Conservation (phyloP, 2,329 filamentous ascomycete genomes). For the Mycosphaerella arachidis region DNA sequence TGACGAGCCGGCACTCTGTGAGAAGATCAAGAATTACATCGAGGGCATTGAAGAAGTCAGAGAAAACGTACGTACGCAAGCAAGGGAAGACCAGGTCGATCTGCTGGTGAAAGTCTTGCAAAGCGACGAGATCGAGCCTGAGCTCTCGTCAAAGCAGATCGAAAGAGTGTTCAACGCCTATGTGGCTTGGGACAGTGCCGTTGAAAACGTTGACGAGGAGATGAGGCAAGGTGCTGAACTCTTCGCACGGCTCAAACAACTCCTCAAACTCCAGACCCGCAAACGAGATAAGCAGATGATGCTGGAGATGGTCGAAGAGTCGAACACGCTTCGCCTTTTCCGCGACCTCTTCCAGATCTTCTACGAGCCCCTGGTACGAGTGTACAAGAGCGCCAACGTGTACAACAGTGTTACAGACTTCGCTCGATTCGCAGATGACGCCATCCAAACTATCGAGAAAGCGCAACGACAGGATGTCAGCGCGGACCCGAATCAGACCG, state of each 20-base stretch:
- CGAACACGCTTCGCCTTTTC: conserved; percentile 94
- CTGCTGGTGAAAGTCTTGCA: conserved; percentile 79
- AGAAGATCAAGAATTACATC: conserved; percentile 77
- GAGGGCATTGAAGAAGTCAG: conserved; percentile 73
- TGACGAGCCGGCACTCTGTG: conserved; percentile 70
- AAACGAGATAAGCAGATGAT: conserved; percentile 97
- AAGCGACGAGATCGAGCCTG: conserved; percentile 69
- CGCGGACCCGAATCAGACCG: conserved; percentile 95
- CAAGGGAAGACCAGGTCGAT: conserved; percentile 69
- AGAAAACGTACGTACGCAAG: conserved; percentile 66
- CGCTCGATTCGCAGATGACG: conserved; percentile 85
- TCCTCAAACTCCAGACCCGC: conserved; percentile 84
- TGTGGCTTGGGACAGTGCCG: conserved; percentile 90
- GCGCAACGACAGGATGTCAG: conserved; percentile 74
- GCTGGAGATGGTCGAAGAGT: conserved; percentile 90
- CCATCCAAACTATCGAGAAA: conserved; percentile 72
- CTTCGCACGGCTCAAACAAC: conserved; percentile 91
- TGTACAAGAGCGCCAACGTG: conserved; percentile 98
- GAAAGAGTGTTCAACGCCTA: conserved; percentile 88
- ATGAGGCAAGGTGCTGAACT: conserved; percentile 84
- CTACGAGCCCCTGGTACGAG: conserved; percentile 92
- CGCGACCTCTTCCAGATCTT: conserved; percentile 97
- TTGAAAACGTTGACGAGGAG: conserved; percentile 85
- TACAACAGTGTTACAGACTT: conserved; percentile 98
- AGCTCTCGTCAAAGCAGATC: conserved; percentile 69